phyloP scores from a whole-genome alignment of 2,329 filamentous ascomycete genomes.

The Chaetomium globosum region DNA sequence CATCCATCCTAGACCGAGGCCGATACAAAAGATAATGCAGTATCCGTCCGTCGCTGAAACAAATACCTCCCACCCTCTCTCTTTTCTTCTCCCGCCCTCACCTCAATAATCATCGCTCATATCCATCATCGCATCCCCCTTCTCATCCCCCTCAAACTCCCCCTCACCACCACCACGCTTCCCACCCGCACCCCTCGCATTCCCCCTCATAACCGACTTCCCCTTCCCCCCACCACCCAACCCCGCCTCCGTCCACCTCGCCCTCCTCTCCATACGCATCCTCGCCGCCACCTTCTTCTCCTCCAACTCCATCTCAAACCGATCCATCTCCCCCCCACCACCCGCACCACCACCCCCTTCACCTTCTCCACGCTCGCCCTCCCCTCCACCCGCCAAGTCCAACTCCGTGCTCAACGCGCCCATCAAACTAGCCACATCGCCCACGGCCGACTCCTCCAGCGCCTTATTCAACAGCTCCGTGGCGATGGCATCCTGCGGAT shows the following conservation, averaged over 20 bases:
- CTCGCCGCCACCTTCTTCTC: slow-evolving; percentile 51
- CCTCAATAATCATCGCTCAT: slow-evolving; percentile 57
- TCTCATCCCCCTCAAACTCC: slow-evolving; percentile 16
- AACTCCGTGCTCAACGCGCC: slow-evolving; percentile 20
- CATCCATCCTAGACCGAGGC: slow-evolving; percentile 9
- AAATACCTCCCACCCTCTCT: no score
- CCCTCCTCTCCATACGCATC: slow-evolving; percentile 39
- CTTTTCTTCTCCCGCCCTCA: not conserved
- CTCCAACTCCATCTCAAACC: slow-evolving; percentile 58
- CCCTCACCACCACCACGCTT: slow-evolving; percentile 32
- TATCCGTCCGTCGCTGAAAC: not conserved
- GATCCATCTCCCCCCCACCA: slow-evolving; percentile 47
- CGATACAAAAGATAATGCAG: slow-evolving; percentile 23
- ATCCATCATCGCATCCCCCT: slow-evolving; percentile 55
- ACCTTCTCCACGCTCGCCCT: slow-evolving; percentile 46
- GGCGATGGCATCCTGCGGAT: slow-evolving; percentile 78
- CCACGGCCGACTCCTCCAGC: slow-evolving; percentile 61
- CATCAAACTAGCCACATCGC: slow-evolving; percentile 39
- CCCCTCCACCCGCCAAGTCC: slow-evolving; percentile 38
- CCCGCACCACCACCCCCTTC: slow-evolving; percentile 42
- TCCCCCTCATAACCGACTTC: slow-evolving; percentile 50
- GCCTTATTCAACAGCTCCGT: slow-evolving; percentile 77
- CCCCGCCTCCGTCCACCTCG: slow-evolving; percentile 22
- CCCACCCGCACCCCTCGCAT: slow-evolving; percentile 31
- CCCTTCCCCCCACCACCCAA: slow-evolving; percentile 40